Percentiles rank a stretch among this genome's conserved stretches.
Evolutionary conservation across 306 rosid genomes (phyloP).

Genomic region (Vachellia collinsii): DNA sequence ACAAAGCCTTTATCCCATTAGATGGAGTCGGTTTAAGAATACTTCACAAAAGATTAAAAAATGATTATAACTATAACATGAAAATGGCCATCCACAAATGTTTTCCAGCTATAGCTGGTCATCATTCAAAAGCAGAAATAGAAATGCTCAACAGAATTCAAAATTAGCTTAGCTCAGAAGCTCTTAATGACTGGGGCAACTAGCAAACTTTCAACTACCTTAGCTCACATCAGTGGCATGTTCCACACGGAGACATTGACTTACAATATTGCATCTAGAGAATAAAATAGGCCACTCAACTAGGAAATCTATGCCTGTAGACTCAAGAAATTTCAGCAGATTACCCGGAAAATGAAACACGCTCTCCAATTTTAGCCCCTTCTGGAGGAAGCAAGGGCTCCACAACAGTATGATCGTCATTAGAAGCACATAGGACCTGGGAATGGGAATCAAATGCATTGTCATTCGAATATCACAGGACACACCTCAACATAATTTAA

Average conservation of each 20-base stretch:
- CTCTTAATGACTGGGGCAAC: not conserved
- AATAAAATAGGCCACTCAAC: slow-evolving; percentile 1
- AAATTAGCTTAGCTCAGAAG: slow-evolving; percentile 18
- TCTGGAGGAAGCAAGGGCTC: slow-evolving; percentile 95
- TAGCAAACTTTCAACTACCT: not conserved
- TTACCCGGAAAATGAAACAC: slow-evolving; percentile 78
- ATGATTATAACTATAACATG: not conserved
- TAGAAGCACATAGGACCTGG: slow-evolving; percentile 94
- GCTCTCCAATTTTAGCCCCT: slow-evolving; percentile 85
- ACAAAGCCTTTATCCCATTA: too few species aligned
- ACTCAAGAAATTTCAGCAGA: slow-evolving; percentile 28
- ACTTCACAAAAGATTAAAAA: not conserved
- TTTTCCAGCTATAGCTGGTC: not conserved
- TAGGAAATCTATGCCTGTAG: slow-evolving; percentile 9
- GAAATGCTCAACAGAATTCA: not conserved
- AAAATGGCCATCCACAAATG: not conserved
- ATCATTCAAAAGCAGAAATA: not conserved
- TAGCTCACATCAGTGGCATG: slow-evolving; percentile 22
- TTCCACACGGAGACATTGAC: slow-evolving; percentile 18
- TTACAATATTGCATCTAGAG: slow-evolving; percentile 18
- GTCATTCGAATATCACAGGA: slow-evolving; percentile 20
- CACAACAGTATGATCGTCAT: slow-evolving; percentile 73
- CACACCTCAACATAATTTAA: slow-evolving; percentile 24
- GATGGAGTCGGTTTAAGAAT: not conserved
- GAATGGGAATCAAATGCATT: slow-evolving; percentile 34